Conservation (phyloP, 176 grass and related monocot genomes). For the Chloris gayana region DNA sequence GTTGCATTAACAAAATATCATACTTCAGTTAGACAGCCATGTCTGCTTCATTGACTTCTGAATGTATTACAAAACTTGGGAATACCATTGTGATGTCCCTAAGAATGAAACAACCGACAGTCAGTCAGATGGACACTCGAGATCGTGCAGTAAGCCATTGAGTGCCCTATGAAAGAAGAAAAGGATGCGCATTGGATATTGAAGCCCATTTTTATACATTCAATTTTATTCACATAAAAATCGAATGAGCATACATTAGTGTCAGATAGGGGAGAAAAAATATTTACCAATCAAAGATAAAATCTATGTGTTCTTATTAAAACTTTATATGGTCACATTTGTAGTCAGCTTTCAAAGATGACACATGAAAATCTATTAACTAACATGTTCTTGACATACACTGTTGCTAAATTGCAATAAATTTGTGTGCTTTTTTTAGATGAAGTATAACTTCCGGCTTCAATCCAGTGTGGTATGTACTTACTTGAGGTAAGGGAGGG, state of each 20-base stretch:
- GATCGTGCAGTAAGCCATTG: not conserved
- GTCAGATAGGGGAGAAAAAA: too few relatives aligned
- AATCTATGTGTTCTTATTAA: not conserved
- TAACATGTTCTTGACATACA: not conserved
- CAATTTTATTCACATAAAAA: not conserved
- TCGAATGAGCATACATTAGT: too few relatives aligned
- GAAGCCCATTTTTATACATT: not conserved
- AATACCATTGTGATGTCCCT: slow-evolving; percentile 50
- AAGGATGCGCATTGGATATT: not conserved
- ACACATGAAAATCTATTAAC: not conserved
- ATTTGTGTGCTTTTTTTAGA: not conserved
- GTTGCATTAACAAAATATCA: not conserved
- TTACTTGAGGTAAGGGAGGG: slow-evolving; percentile 56
- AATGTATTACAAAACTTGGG: slow-evolving; percentile 47
- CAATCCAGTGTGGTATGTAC: not conserved
- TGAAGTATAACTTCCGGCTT: not conserved
- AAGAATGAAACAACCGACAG: not conserved
- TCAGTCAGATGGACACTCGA: not conserved
- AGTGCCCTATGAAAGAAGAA: not conserved
- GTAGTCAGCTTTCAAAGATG: slow-evolving; percentile 13
- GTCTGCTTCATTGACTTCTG: slow-evolving; percentile 43
- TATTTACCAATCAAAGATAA: too few relatives aligned
- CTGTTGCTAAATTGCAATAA: not conserved
- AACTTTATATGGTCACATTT: too few relatives aligned
- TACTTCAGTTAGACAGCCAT: slow-evolving; percentile 24